Percentiles rank a stretch among this genome's conserved stretches.
Evolutionary conservation across 805 yeast species (phyloP).

Genomic region (Kodamaea fukazawae): DNA sequence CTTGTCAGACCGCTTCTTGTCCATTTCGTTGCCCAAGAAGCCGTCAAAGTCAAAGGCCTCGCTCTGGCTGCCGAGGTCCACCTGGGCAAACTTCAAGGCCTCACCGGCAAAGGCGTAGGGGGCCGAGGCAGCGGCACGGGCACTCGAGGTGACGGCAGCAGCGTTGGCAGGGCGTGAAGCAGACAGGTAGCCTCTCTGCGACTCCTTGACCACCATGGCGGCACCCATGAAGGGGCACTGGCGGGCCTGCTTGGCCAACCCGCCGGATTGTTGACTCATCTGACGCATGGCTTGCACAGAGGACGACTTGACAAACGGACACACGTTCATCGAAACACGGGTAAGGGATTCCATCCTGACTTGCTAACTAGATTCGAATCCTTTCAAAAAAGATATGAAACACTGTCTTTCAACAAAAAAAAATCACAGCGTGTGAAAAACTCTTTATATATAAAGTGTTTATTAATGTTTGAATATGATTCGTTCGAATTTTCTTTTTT

Average conservation of each 20-base stretch:
- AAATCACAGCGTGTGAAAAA: too few species aligned
- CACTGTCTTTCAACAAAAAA: too few species aligned
- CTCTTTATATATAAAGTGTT: too few species aligned
- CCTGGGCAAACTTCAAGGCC: slow-evolving; percentile 22
- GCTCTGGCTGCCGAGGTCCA: slow-evolving; percentile 46
- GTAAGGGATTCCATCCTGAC: slow-evolving; percentile 71
- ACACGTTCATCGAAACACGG: slow-evolving; percentile 70
- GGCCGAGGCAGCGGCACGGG: slow-evolving; percentile 14
- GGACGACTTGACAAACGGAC: slow-evolving; percentile 76
- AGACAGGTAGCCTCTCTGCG: slow-evolving; percentile 43
- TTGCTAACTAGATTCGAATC: too few species aligned
- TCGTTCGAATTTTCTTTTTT: too few species aligned
- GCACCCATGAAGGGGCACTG: slow-evolving; percentile 91
- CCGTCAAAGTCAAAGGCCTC: slow-evolving; percentile 68
- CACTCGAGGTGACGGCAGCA: slow-evolving; percentile 33
- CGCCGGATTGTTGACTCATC: slow-evolving; percentile 42
- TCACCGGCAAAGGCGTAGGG: slow-evolving; percentile 29
- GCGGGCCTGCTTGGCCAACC: slow-evolving; percentile 57
- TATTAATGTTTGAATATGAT: too few species aligned
- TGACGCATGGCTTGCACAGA: slow-evolving; percentile 59
- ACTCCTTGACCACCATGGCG: slow-evolving; percentile 52
- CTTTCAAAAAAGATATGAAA: too few species aligned
- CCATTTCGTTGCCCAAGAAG: slow-evolving; percentile 62
- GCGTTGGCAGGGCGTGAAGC: slow-evolving; percentile 47
- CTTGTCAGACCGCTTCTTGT: slow-evolving; percentile 77